phyloP scores from a whole-genome alignment of 495 filamentous ascomycete species.

The Penicillium odoratum region DNA sequence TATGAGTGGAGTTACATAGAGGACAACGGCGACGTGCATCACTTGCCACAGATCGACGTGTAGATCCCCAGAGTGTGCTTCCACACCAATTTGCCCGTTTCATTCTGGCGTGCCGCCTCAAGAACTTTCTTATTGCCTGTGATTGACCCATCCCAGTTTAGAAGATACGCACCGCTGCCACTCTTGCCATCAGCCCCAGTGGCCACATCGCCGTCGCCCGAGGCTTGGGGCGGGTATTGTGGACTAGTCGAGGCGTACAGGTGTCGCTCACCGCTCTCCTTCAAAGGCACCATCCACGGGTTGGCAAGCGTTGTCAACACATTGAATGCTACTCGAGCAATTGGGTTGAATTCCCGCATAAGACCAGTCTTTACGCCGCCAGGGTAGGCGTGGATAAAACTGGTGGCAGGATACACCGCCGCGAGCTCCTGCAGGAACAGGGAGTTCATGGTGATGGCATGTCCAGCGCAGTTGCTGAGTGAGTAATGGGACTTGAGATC shows the following conservation, averaged over 20 bases:
- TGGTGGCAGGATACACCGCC: slow-evolving; percentile 44
- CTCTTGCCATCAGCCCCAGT: slow-evolving; percentile 22
- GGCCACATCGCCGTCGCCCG: slow-evolving; percentile 7
- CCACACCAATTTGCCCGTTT: slow-evolving; percentile 22
- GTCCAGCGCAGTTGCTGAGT: slow-evolving; percentile 39
- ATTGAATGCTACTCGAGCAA: slow-evolving; percentile 11
- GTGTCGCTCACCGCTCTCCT: slow-evolving; percentile 47
- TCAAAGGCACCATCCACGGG: slow-evolving; percentile 29
- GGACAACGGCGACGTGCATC: slow-evolving; percentile 2
- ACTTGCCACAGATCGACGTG: slow-evolving; percentile 19
- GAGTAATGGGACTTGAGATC: slow-evolving; percentile 33
- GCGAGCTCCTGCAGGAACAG: slow-evolving; percentile 46
- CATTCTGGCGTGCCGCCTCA: slow-evolving; percentile 19
- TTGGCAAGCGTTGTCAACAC: slow-evolving; percentile 18
- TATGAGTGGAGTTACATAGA: slow-evolving; percentile 3
- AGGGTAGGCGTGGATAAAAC: slow-evolving; percentile 61
- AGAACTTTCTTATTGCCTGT: slow-evolving; percentile 18
- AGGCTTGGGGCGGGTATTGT: slow-evolving; percentile 29
- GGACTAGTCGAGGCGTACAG: slow-evolving; percentile 45
- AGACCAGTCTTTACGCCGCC: slow-evolving; percentile 51
- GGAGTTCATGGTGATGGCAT: slow-evolving; percentile 50
- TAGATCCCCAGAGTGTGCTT: slow-evolving; percentile 24
- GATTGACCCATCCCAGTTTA: slow-evolving; percentile 21
- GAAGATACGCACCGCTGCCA: slow-evolving; percentile 23
- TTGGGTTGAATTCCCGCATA: slow-evolving; percentile 21